Conservation (phyloP, 2,329 filamentous ascomycete species). For the Fusarium virguliforme region DNA sequence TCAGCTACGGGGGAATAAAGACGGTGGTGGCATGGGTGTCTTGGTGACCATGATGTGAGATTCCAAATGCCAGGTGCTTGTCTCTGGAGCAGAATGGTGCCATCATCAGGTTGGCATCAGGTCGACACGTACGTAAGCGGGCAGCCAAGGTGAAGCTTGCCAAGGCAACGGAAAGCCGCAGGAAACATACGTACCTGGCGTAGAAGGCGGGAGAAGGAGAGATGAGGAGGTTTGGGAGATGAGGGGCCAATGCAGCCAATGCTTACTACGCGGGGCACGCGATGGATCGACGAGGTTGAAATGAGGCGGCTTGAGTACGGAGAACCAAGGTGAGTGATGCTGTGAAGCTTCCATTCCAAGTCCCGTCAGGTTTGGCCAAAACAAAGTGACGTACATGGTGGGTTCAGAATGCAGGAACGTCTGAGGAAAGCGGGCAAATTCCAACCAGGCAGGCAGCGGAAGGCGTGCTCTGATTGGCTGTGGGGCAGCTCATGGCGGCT, state of each 20-base stretch:
- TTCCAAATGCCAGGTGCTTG: conserved; percentile 19
- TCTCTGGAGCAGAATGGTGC: neutral
- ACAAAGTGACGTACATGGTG: conserved; percentile 49
- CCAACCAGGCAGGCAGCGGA: conserved; percentile 32
- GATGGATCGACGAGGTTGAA: conserved; percentile 33
- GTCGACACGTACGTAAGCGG: neutral
- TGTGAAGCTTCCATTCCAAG: neutral
- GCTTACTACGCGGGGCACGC: conserved; percentile 36
- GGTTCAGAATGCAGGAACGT: conserved; percentile 49
- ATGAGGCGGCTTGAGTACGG: conserved; percentile 15
- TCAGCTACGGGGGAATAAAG: neutral
- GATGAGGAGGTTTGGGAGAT: neutral
- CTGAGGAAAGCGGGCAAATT: conserved; percentile 34
- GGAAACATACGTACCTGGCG: conserved; percentile 26
- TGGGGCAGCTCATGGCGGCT: conserved; percentile 6
- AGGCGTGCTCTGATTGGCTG: conserved; percentile 26
- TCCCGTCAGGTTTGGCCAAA: conserved; percentile 9
- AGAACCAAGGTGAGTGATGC: neutral
- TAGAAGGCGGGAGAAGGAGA: conserved; percentile 37
- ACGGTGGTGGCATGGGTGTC: neutral
- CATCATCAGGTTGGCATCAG: conserved; percentile 9
- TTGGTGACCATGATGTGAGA: neutral
- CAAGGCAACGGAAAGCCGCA: conserved; percentile 33
- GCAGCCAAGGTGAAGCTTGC: conserved; percentile 21
- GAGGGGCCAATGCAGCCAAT: conserved; percentile 32